phyloP scores from a whole-genome alignment of 2,329 filamentous ascomycete species.

The Fusarium paranaense region DNA sequence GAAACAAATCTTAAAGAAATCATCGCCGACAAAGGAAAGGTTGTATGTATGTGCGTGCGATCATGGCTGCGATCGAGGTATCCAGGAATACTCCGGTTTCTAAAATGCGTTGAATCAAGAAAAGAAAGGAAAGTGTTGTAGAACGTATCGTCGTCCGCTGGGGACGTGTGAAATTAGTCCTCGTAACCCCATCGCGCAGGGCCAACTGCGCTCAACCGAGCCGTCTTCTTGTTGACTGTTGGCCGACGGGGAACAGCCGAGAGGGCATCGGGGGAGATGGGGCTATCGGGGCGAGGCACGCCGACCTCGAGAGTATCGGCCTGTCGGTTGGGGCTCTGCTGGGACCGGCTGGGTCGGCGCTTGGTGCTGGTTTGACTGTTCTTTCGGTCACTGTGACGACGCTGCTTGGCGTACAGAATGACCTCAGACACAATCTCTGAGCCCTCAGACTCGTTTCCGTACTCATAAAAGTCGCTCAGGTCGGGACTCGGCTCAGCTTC shows the following conservation, averaged over 20 bases:
- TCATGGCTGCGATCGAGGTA: conserved; percentile 36
- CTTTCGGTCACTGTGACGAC: conserved; percentile 17
- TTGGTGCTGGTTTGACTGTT: conserved; percentile 20
- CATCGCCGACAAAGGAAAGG: conserved; percentile 43
- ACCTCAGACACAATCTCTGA: conserved; percentile 32
- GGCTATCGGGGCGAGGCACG: conserved; percentile 57
- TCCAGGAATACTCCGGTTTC: conserved; percentile 35
- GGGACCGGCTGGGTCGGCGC: conserved; percentile 23
- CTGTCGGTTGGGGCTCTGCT: conserved; percentile 2
- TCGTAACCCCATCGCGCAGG: conserved; percentile 38
- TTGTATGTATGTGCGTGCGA: conserved; percentile 26
- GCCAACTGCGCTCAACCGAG: conserved; percentile 52
- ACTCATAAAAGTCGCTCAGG: conserved; percentile 54
- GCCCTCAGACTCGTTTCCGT: conserved; percentile 43
- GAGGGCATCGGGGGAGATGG: conserved; percentile 51
- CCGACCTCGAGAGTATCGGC: conserved; percentile 36
- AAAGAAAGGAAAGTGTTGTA: conserved; percentile 17
- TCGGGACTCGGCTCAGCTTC: conserved; percentile 52
- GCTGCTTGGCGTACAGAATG: conserved; percentile 29
- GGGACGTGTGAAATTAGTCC: conserved; percentile 26
- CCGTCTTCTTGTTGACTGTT: conserved; percentile 53
- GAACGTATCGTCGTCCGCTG: conserved; percentile 23
- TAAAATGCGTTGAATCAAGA: conserved; percentile 24
- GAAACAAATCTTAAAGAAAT: conserved; percentile 22
- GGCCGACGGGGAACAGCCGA: conserved; percentile 39